These are phyloP conservation scores for Ustilago shanxiensis DNA, from an alignment of 1,284 basidiomycete species.

Conservation along the genomic window DNA sequence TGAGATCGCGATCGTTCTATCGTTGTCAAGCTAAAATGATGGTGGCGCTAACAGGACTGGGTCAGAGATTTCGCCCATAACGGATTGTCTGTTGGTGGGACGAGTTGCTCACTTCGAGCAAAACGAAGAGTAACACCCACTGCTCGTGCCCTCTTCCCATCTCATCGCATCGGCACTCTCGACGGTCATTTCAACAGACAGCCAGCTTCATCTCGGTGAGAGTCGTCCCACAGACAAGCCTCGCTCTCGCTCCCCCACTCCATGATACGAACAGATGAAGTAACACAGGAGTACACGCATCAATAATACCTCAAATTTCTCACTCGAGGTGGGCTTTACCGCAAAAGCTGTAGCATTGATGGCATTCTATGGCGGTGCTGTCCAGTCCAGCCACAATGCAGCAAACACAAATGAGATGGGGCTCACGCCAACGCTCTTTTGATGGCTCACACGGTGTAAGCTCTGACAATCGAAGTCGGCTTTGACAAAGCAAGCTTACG, in stretches of 20 bases:
- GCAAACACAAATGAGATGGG: constrained; percentile 32
- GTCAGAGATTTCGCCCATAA: background rate
- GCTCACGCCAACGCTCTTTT: constrained; percentile 8
- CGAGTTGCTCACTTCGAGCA: background rate
- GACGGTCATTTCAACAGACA: background rate
- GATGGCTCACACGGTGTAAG: background rate
- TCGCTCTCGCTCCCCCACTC: constrained; percentile 23
- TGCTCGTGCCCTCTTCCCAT: background rate
- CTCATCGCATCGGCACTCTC: background rate
- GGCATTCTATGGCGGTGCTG: background rate
- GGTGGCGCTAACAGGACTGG: background rate
- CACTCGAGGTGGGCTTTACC: background rate
- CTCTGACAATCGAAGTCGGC: constrained; percentile 15
- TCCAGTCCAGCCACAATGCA: constrained; percentile 1
- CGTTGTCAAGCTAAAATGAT: background rate
- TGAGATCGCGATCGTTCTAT: background rate
- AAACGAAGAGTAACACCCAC: background rate
- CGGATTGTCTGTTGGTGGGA: background rate
- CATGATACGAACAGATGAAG: constrained; percentile 3
- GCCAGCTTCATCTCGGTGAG: constrained; percentile 24
- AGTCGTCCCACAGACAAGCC: constrained; percentile 17
- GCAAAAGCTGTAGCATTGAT: background rate
- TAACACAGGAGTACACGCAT: constrained; percentile 9
- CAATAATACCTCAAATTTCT: background rate
- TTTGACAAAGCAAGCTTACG: background rate